These are phyloP conservation scores for Pseudocercospora pini-densiflorae DNA, from an alignment of 2,329 filamentous ascomycete genomes.

Conservation along the genomic window DNA sequence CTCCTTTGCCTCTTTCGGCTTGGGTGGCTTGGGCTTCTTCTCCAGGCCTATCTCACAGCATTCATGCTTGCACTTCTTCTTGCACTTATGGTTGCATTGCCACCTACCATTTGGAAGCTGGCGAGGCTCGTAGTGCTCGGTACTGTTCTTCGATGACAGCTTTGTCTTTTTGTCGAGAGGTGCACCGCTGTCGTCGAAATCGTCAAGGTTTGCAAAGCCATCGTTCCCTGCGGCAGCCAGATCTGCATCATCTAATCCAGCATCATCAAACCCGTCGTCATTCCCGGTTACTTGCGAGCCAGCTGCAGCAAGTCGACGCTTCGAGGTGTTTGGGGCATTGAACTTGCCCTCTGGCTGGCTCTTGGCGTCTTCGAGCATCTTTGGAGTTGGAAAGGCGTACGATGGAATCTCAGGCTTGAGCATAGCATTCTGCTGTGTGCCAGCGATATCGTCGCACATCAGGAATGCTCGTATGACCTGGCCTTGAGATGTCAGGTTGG, in stretches of 20 bases:
- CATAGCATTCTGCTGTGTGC: constrained; percentile 59
- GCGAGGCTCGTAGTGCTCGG: constrained; percentile 45
- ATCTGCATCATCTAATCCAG: constrained; percentile 58
- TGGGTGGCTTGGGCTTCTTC: constrained; percentile 60
- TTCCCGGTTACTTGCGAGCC: not conserved
- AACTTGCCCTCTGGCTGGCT: constrained; percentile 9
- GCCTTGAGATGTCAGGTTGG: constrained; percentile 58
- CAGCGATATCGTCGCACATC: constrained; percentile 82
- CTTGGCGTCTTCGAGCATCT: constrained; percentile 27
- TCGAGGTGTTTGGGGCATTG: constrained; percentile 33
- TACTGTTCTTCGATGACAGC: constrained; percentile 10
- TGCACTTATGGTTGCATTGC: constrained; percentile 74
- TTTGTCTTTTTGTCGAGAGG: constrained; percentile 5
- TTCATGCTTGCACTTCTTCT: constrained; percentile 71
- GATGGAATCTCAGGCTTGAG: constrained; percentile 56
- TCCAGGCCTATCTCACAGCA: constrained; percentile 75
- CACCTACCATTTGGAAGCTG: constrained; percentile 72
- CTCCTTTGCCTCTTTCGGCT: constrained; percentile 40
- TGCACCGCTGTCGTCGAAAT: constrained; percentile 45
- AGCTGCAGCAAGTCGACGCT: constrained; percentile 28
- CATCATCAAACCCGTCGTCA: constrained; percentile 59
- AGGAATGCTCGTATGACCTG: constrained; percentile 70
- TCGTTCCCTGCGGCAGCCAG: constrained; percentile 50
- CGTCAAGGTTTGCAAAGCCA: constrained; percentile 59
- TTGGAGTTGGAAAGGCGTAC: constrained; percentile 47